Evolutionary conservation across 192 early-diverging fungal species (phyloP).

Genomic region (Linnemannia hyalina): DNA sequence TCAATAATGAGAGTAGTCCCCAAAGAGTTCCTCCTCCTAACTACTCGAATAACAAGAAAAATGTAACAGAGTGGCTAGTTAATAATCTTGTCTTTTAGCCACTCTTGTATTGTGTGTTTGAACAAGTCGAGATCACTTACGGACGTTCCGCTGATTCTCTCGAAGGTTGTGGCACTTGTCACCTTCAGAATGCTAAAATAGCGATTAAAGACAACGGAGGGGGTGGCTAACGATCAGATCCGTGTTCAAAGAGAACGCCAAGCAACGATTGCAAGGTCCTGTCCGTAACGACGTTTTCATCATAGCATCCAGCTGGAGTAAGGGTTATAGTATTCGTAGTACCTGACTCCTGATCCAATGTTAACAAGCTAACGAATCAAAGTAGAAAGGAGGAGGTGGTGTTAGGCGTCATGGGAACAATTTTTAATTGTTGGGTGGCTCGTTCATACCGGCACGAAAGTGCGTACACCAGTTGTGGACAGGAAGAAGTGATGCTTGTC

Average conservation of each 20-base stretch:
- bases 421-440: not conserved
- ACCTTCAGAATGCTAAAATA: slow-evolving; percentile 88
- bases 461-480: not conserved
- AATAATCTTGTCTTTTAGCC: not conserved
- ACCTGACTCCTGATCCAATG: slow-evolving; percentile 95
- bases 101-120: not conserved
- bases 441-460: not conserved
- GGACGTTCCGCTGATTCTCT: slow-evolving; percentile 90
- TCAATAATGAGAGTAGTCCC: slow-evolving; percentile 92
- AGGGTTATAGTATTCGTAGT: not conserved
- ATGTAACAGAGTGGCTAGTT: not conserved
- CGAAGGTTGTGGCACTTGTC: slow-evolving; percentile 85
- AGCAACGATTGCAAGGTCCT: not conserved
- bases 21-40: slow-evolving; percentile 97
- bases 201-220: not conserved
- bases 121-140: slow-evolving; percentile 40
- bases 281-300: not conserved
- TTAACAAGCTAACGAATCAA: slow-evolving; percentile 81
- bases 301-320: not conserved
- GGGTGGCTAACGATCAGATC: not conserved
- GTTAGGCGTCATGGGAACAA: not conserved
- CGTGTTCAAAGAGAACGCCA: not conserved
- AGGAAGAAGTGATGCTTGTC: not conserved
- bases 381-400: not conserved
- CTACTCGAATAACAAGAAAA: slow-evolving; percentile 27